Conservation (phyloP, 768 basidiomycete genomes). For the Agrocybe praecox region DNA sequence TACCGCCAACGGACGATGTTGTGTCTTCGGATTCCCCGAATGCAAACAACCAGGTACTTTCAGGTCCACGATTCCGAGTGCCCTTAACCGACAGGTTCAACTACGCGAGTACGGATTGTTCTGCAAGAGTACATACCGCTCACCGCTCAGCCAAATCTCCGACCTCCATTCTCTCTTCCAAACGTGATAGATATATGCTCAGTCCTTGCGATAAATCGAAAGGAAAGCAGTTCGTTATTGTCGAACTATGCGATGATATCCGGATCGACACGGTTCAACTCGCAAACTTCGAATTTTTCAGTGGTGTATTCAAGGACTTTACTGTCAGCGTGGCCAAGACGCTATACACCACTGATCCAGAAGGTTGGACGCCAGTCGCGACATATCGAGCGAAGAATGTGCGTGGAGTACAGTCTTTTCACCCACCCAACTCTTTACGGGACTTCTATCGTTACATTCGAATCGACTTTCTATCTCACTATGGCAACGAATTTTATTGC, state of each 20-base stretch:
- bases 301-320: constrained; percentile 93
- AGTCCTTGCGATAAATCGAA: constrained; percentile 77
- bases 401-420: constrained; percentile 90
- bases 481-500: constrained; percentile 95
- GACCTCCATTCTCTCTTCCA: constrained; percentile 81
- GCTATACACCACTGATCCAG: constrained; percentile 53
- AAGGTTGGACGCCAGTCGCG: constrained; percentile 75
- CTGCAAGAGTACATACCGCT: constrained; percentile 85
- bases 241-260: constrained; percentile 98
- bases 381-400: constrained; percentile 86
- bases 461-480: constrained; percentile 92
- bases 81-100: constrained; percentile 90
- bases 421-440: constrained; percentile 67
- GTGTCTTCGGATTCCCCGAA: constrained; percentile 3
- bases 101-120: constrained; percentile 92
- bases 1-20: constrained; percentile 2
- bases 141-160: constrained; percentile 84
- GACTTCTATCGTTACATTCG: constrained; percentile 95
- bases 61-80: constrained; percentile 39
- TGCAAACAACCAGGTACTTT: constrained; percentile 10
- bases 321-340: constrained; percentile 86
- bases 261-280: constrained; percentile 95
- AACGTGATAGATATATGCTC: constrained; percentile 96
- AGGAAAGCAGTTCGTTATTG: constrained; percentile 77
- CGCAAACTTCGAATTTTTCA: constrained; percentile 98